phyloP scores from a whole-genome alignment of 805 yeast species.

The Candida krabiensis region DNA sequence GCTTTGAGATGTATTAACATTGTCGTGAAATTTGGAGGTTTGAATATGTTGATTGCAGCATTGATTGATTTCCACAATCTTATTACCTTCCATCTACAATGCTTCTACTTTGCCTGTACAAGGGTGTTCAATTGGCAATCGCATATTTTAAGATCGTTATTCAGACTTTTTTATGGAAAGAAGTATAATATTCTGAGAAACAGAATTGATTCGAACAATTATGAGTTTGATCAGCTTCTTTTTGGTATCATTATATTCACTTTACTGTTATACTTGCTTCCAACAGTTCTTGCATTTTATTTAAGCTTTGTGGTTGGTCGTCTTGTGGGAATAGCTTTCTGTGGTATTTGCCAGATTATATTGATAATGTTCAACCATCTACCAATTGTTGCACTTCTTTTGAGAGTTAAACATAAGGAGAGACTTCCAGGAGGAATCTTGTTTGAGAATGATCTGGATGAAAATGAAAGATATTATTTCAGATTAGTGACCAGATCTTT shows the following conservation, averaged over 20 bases:
- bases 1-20: conserved; percentile 15
- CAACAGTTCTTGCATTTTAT: conserved; percentile 87
- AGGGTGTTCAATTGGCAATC: conserved; percentile 77
- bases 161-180: conserved; percentile 85
- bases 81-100: conserved; percentile 66
- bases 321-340: conserved; percentile 45
- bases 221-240: conserved; percentile 81
- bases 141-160: conserved; percentile 65
- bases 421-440: conserved; percentile 55
- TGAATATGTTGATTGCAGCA: conserved; percentile 67
- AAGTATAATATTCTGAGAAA: conserved; percentile 80
- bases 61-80: conserved; percentile 63
- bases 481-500: conserved; percentile 28
- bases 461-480: conserved; percentile 14
- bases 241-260: conserved; percentile 89
- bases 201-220: conserved; percentile 82
- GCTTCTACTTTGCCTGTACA: conserved; percentile 78
- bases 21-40: conserved; percentile 44
- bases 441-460: conserved; percentile 25
- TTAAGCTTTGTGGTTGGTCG: conserved; percentile 65
- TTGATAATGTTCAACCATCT: conserved; percentile 74
- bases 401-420: conserved; percentile 77
- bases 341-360: conserved; percentile 55
- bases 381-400: conserved; percentile 80
- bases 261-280: conserved; percentile 71